phyloP scores from a whole-genome alignment of 1,284 basidiomycete species.

The Mycena citricolor region DNA sequence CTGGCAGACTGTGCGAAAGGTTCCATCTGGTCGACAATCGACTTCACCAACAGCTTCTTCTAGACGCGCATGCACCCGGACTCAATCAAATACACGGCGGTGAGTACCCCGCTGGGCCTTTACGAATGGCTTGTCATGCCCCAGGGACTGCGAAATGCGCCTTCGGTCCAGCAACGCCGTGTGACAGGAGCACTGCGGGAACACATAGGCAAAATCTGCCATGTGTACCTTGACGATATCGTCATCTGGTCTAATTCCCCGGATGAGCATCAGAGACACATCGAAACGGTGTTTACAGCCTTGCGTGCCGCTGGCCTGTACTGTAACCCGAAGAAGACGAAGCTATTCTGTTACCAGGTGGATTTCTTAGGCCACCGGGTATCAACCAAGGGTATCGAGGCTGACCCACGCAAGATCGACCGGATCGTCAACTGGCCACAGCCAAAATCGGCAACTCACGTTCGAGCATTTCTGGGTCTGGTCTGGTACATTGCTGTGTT shows the following conservation, averaged over 20 bases:
- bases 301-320: slow-evolving; percentile 27
- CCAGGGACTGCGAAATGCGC: slow-evolving; percentile 27
- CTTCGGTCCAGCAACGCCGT: slow-evolving; percentile 5
- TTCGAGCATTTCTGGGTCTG: slow-evolving; percentile 37
- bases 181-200: slow-evolving; percentile 6
- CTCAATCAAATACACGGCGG: slow-evolving; percentile 37
- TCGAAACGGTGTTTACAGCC: slow-evolving; percentile 26
- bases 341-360: slow-evolving; percentile 29
- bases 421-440: slow-evolving; percentile 36
- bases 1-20: slow-evolving; percentile 7
- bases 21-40: slow-evolving; percentile 6
- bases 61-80: slow-evolving; percentile 39
- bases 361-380: slow-evolving; percentile 40
- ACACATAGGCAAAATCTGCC: slow-evolving; percentile 29
- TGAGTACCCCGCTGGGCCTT: slow-evolving; percentile 37
- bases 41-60: slow-evolving; percentile 25
- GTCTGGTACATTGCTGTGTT: slow-evolving; percentile 36
- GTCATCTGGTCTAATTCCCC: slow-evolving; percentile 39
- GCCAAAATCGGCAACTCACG: slow-evolving; percentile 29
- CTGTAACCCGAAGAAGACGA: slow-evolving; percentile 29
- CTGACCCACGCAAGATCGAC: slow-evolving; percentile 35
- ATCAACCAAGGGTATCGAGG: slow-evolving; percentile 30
- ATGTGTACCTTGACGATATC: slow-evolving; percentile 46
- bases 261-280: slow-evolving; percentile 36
- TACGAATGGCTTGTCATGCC: slow-evolving; percentile 47